These are phyloP conservation scores for Ceratobasidium sp. DNA, from an alignment of 1,284 basidiomycete species.

Conservation along the genomic window DNA sequence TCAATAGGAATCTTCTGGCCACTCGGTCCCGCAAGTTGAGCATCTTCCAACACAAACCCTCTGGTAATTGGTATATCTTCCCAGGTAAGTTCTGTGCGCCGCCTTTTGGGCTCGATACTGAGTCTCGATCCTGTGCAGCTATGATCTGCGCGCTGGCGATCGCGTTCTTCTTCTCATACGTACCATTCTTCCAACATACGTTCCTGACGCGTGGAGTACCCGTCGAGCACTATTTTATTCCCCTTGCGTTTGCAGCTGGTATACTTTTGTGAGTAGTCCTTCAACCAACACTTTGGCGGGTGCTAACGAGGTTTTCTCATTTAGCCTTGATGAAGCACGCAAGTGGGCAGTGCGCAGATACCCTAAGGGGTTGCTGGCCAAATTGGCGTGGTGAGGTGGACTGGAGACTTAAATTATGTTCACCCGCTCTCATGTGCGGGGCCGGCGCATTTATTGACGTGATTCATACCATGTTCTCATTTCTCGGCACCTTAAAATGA, in stretches of 20 bases:
- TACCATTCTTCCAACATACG: conserved; percentile 65
- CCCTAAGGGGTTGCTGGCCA: conserved; percentile 54
- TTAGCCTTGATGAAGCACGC: conserved; percentile 56
- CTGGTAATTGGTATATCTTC: conserved; percentile 59
- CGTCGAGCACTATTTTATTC: conserved; percentile 63
- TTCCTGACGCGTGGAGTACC: conserved; percentile 66
- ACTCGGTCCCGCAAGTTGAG: conserved; percentile 63
- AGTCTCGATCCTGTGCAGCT: conserved; percentile 46
- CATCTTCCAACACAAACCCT: conserved; percentile 61
- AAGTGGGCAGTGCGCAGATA: conserved; percentile 56
- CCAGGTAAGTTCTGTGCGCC: conserved; percentile 50
- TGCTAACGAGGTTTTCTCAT: conserved; percentile 52
- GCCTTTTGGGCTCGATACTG: neutral
- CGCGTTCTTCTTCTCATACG: conserved; percentile 66
- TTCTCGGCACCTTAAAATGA: no score
- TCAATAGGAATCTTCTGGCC: conserved; percentile 59
- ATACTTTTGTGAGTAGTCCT: conserved; percentile 51
- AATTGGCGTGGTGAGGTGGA: conserved; percentile 55
- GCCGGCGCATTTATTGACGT: no score
- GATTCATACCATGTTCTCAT: no score
- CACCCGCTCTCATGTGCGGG: no score
- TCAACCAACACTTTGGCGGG: conserved; percentile 50
- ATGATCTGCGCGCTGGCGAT: conserved; percentile 60
- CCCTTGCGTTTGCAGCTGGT: conserved; percentile 57
- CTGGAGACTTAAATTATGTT: neutral